These are phyloP conservation scores for Mycena capillaripes DNA, from an alignment of 768 basidiomycete genomes.

Conservation along the genomic window DNA sequence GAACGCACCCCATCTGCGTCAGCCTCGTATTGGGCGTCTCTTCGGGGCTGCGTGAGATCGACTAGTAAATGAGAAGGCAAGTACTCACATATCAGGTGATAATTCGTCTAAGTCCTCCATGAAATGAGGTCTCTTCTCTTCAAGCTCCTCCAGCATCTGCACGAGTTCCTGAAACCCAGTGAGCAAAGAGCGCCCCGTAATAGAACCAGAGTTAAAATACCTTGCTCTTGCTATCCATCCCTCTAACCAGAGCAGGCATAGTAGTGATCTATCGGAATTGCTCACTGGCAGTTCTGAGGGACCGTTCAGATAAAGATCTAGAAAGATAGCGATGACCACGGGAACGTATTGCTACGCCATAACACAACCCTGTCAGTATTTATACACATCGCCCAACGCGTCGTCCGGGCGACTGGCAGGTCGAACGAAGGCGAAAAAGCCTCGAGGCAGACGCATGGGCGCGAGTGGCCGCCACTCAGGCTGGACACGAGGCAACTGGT, in stretches of 20 bases:
- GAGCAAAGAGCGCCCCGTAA: constrained; percentile 11
- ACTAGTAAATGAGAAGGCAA: neutral
- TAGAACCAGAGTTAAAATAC: constrained; percentile 3
- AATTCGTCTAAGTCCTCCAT: constrained; percentile 4
- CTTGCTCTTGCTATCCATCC: constrained; percentile 16
- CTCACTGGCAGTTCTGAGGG: constrained; percentile 12
- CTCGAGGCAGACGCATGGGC: constrained; percentile 13
- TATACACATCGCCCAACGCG: constrained; percentile 10
- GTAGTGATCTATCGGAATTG: constrained; percentile 7
- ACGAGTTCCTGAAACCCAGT: constrained; percentile 12
- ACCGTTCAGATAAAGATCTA: neutral
- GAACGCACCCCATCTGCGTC: constrained; percentile 9
- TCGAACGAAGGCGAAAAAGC: constrained; percentile 8
- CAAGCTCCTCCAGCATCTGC: constrained; percentile 13
- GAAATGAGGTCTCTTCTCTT: constrained; percentile 8
- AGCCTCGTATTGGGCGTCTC: constrained; percentile 10
- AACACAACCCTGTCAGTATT: constrained; percentile 11
- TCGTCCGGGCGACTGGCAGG: constrained; percentile 14
- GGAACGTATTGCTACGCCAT: constrained; percentile 11
- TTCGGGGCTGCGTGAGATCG: constrained; percentile 10
- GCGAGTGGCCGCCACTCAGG: neutral
- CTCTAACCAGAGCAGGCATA: constrained; percentile 12
- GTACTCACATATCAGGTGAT: constrained; percentile 12
- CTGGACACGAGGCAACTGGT: constrained; percentile 12
- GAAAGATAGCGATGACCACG: constrained; percentile 3